Evolutionary conservation across 2,329 filamentous ascomycete species (phyloP), one percentile per base, ranked within the genome.

Genomic region (Pseudonectria buxi): DNA sequence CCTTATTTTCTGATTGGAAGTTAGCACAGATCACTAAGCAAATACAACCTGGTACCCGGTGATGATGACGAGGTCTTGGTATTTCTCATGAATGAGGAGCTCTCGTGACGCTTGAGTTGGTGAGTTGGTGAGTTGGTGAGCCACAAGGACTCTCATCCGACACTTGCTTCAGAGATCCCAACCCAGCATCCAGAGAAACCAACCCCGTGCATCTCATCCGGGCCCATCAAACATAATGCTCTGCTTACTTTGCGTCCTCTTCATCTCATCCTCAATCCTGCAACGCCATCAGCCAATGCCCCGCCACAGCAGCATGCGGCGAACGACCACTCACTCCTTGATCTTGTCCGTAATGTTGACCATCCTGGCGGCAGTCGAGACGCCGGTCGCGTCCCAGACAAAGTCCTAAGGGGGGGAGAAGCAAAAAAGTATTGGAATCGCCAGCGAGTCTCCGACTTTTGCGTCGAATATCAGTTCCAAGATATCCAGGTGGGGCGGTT

Each of bases 321-420:
- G 9, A 7, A 29, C 24, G 13, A 14, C 22, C 14, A 61, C 81
- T 57, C 67, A 95, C 90, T 96, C 92, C 75, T 98, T 98, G 71
- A 98, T 98, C 76, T 95, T 96, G 37, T 98, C 94, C 49, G 92
- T 96, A 50, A 98, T 98, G 71, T 96, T 96, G 65, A 96, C 92
- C 92, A 98, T 98, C 56, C 68, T 75, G 64, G 37, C 45, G 46
- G 42, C 38, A 43, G 43, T 54, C 26, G 35, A 51, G 35, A 45
- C 48, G 46, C 39, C 41, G 3, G 37, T 37, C 41, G 41, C 50
- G 50, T 32, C 48, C 38, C 39, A 26, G 28, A 42, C 35, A 38
- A 35, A 35, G n/a, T n/a, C 31, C 11, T 14, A 14, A n/a, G 18
- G 10, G 42, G 43, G 29, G 9, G 33, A 40, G 37, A 33, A 16